Base-by-base conservation (phyloP, 768 basidiomycete genomes). In the Jaapia argillacea region DNA sequence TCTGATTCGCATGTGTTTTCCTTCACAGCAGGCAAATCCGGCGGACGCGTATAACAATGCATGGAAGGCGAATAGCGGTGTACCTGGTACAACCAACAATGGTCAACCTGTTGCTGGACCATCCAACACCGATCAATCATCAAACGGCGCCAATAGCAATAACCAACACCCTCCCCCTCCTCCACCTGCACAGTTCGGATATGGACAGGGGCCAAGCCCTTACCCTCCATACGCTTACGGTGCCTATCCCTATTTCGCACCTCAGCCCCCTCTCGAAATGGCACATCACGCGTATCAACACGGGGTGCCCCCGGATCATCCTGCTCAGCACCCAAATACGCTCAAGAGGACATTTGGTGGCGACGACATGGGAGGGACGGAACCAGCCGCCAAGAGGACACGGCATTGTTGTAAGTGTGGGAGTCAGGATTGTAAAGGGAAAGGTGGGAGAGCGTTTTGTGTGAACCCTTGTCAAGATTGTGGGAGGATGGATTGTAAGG, bases 381-480 rank as follows among this genome's bases (percentile, higher is more conserved):
- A 69, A 45, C 60, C 63, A 2, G 62, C 67, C 3, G 60, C 60
- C 51, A 84, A 84, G 55, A 72, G 86, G 2, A 75, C 76, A 36
- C 79, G 85, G 31, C 86, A 87, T 54, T 89, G 85, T 52, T 81
- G 79, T 58, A 89, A 89, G 63, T 88, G 85, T 45, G 85, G 85
- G 13, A 79, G 75, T 28, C 77, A 81, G 59, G 77, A 83, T 20
- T 89, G 85, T 58, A 88, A 87, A 56, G 85, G 85, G 40, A 88
- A 87, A 51, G 85, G 85, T 3, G 85, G 85, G 3, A 67, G 84
- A 28, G 65, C 66, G 36, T 86, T 85, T 56, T 89, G 85, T 56
- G 66, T 64, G 51, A 86, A 79, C 57, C 65, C 75, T 33, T 88
- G 85, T 50, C 81, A 85, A 63, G 85, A 89, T 59, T 89, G 86